Conservation (phyloP, 2,329 filamentous ascomycete genomes). For the Neonectria magnoliae region DNA sequence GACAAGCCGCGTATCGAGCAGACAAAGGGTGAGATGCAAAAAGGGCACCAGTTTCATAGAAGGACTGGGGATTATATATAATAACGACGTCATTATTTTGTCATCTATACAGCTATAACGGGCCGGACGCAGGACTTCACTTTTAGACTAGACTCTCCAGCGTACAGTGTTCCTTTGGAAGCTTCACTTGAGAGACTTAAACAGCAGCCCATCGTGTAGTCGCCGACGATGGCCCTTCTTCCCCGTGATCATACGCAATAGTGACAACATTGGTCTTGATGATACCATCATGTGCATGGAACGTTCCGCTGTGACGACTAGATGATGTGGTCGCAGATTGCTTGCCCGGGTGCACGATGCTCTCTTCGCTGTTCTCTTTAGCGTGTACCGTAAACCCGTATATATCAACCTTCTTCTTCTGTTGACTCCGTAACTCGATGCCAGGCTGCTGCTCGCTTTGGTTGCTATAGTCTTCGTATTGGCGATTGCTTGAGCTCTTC, state of each 20-base stretch:
- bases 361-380: not conserved
- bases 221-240: not conserved
- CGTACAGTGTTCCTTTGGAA: too few species aligned
- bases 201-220: not conserved
- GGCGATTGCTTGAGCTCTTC: not conserved
- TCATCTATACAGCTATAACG: too few species aligned
- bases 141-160: too few species aligned
- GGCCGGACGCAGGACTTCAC: too few species aligned
- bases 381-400: not conserved
- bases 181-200: not conserved
- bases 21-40: too few species aligned
- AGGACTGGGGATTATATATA: too few species aligned
- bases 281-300: not conserved
- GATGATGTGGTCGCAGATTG: not conserved
- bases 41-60: too few species aligned
- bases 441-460: not conserved
- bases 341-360: not conserved
- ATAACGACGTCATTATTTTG: too few species aligned
- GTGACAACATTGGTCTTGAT: not conserved
- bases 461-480: not conserved
- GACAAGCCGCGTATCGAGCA: too few species aligned
- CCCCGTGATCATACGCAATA: not conserved
- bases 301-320: not conserved
- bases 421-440: not conserved
- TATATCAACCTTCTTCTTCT: not conserved